phyloP scores from a whole-genome alignment of 2,329 filamentous ascomycete genomes.

The Aspergillus sp. region DNA sequence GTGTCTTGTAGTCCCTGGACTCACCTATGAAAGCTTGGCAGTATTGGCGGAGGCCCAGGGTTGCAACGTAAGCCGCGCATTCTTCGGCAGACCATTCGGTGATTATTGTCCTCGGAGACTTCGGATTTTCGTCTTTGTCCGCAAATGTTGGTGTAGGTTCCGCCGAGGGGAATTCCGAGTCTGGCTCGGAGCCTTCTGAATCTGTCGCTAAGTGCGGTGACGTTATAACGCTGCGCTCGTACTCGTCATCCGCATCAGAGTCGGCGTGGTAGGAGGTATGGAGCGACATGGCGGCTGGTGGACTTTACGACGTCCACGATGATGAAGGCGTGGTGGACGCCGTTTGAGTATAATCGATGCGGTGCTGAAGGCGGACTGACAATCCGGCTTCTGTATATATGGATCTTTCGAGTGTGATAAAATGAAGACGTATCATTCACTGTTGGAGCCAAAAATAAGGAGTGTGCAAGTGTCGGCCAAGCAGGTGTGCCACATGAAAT shows the following conservation, averaged over 20 bases:
- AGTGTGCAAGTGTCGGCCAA: constrained; percentile 8
- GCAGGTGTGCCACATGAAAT: constrained; percentile 20
- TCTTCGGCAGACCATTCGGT: constrained; percentile 73
- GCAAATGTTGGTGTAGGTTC: constrained; percentile 64
- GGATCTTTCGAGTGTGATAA: not conserved
- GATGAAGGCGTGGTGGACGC: constrained; percentile 15
- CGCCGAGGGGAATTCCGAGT: constrained; percentile 58
- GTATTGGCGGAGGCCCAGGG: constrained; percentile 79
- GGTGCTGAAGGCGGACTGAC: not conserved
- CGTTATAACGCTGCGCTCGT: constrained; percentile 60
- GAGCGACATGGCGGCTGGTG: constrained; percentile 38
- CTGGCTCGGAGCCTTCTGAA: constrained; percentile 57
- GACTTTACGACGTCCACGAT: constrained; percentile 16
- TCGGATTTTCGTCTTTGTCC: constrained; percentile 51
- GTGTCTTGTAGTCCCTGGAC: constrained; percentile 32
- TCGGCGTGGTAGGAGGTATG: constrained; percentile 59
- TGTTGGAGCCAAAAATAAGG: not conserved
- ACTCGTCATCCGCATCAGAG: constrained; percentile 66
- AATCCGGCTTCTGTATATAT: not conserved
- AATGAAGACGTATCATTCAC: constrained; percentile 6
- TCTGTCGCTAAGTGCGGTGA: constrained; percentile 58
- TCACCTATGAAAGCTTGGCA: constrained; percentile 78
- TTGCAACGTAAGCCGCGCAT: constrained; percentile 82
- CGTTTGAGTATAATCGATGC: constrained; percentile 7
- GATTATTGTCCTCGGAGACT: constrained; percentile 57